Percentiles rank a stretch among this genome's conserved stretches.
Conservation (phyloP, 208 protist genomes). For the Acanthamoeba castellanii region DNA sequence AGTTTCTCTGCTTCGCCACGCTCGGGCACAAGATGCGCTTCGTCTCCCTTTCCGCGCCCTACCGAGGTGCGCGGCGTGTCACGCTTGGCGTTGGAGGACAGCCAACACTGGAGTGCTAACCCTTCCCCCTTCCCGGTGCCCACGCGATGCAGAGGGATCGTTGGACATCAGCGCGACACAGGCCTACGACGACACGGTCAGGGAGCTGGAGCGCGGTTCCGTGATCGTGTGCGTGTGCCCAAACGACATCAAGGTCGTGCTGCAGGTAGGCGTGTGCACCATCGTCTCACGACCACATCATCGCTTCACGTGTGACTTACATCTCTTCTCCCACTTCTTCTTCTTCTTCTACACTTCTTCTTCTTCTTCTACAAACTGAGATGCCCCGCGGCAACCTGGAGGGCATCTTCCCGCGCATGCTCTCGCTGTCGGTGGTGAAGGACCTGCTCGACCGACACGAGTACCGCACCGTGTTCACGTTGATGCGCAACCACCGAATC, state of each 20-base stretch:
- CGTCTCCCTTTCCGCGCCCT: conserved; percentile 62
- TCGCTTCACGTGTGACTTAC: too few species aligned
- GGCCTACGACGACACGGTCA: conserved; percentile 51
- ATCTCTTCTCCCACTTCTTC: too few species aligned
- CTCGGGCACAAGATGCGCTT: conserved; percentile 81
- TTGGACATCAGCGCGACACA: not conserved
- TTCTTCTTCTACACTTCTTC: too few species aligned
- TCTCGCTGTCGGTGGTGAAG: conserved; percentile 78
- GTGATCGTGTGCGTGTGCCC: conserved; percentile 78
- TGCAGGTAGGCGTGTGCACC: conserved; percentile 73
- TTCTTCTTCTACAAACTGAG: not conserved
- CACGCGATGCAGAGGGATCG: not conserved
- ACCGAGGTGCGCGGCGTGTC: not conserved
- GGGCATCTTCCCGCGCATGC: conserved; percentile 81
- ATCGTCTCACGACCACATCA: not conserved
- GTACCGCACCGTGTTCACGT: conserved; percentile 76
- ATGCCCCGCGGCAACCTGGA: conserved; percentile 90
- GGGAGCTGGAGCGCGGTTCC: conserved; percentile 85
- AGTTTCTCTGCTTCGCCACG: conserved; percentile 83
- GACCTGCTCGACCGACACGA: conserved; percentile 74
- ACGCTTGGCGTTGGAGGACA: not conserved
- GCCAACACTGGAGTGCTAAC: too few species aligned
- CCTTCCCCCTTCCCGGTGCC: too few species aligned
- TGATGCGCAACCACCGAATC: conserved; percentile 85
- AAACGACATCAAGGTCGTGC: conserved; percentile 74